Evolutionary conservation across 192 early-diverging fungal species (phyloP).

Genomic region (Backusella tuberculispora): DNA sequence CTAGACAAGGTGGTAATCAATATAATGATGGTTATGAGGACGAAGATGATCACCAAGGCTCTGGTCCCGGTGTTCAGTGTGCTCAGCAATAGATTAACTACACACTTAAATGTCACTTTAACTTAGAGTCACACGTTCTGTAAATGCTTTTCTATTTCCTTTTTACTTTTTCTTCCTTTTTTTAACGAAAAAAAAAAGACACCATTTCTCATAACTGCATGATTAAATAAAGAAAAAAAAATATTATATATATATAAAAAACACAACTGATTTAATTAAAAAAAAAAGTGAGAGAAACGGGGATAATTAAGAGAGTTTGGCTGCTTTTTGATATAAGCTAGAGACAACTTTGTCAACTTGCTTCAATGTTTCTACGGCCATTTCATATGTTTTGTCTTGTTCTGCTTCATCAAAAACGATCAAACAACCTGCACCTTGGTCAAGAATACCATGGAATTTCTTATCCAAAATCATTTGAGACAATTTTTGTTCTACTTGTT

Average conservation of each 20-base stretch:
- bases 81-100: conserved; percentile 37
- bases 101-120: conserved; percentile 10
- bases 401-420: conserved; percentile 92
- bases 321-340: conserved; percentile 86
- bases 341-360: conserved; percentile 96
- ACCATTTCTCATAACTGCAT: conserved; percentile 16
- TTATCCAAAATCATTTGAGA: conserved; percentile 99
- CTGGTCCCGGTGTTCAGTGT: conserved; percentile 43
- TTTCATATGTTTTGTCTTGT: conserved; percentile 91
- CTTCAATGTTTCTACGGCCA: conserved; percentile 94
- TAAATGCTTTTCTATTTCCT: conserved; percentile 4
- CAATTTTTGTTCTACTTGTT: conserved; percentile 94
- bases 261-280: not conserved
- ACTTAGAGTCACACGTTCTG: conserved; percentile 6
- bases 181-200: conserved; percentile 6
- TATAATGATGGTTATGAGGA: conserved; percentile 25
- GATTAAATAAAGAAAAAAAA: not conserved
- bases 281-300: not conserved
- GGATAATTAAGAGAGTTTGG: conserved; percentile 16
- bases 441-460: conserved; percentile 92
- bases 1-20: not conserved
- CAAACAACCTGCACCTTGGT: conserved; percentile 96
- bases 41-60: conserved; percentile 30
- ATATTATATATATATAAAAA: conserved; percentile 11
- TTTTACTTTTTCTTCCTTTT: not conserved